Evolutionary conservation across 371 early-diverging fungal genomes (phyloP), one percentile per base, ranked within the genome.

Genomic region (Lichtheimia corymbifera): DNA sequence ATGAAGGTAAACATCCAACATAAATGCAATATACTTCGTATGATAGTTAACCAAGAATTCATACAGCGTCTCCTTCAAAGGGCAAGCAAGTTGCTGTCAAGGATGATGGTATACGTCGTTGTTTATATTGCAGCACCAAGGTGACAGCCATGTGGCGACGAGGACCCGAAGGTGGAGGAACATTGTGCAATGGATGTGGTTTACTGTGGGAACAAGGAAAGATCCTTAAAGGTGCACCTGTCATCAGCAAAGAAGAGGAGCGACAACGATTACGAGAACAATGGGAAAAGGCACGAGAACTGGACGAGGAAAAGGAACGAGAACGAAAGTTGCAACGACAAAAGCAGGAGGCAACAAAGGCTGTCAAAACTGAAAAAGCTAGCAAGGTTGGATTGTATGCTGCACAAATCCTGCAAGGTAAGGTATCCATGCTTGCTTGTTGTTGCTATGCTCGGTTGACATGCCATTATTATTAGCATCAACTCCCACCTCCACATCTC

Each of bases 191-290:
- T 56, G 73, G 72, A 4, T 80, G 80, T 62, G 77, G 80, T 25
- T 56, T 86, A 14, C 76, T 80, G 58, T 87, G 86, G 86, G 71
- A 66, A 18, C 72, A 73, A 58, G 81, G 77, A 3, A 75, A 79
- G 41, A 85, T 85, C 25, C 53, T 85, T n/a, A 65, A 70, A 17
- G 83, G 70, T 51, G 70, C 74, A 11, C 63, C 70, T 13, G 71
- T 75, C 2, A 73, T 73, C 4, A 70, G 65, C n/a, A 51, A 54
- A 18, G 54, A 68, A 22, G 74, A 74, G 55, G 74, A 72, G 47
- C 63, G 65, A 45, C 53, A 56, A 20, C 45, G 62, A 15, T 22
- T 57, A 25, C 65, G 58, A 30, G 73, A 72, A 59, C 65, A 52
- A 49, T 59, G 64, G 25, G 62, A 72, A 20, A 67, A 45, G 28